These are phyloP conservation scores for Talaromyces pinophilus DNA, from an alignment of 2,329 filamentous ascomycete genomes.

Conservation along the genomic window DNA sequence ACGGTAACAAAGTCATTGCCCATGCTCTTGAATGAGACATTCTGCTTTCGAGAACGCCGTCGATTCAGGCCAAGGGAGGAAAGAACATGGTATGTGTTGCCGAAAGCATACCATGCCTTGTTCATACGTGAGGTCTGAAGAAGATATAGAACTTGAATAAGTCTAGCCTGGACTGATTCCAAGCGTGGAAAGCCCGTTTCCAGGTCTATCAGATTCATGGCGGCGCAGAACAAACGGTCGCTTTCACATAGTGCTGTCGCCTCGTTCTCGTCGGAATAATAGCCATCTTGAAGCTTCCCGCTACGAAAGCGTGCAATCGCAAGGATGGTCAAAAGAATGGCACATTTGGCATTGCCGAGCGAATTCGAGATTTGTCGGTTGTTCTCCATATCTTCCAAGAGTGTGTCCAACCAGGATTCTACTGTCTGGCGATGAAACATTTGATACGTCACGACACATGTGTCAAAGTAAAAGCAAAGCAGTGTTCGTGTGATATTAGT, in stretches of 20 bases:
- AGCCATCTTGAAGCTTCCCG: constrained; percentile 5
- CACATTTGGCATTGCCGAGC: constrained; percentile 47
- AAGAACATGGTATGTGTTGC: constrained; percentile 39
- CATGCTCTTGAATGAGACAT: constrained; percentile 20
- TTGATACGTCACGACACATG: constrained; percentile 9
- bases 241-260: not conserved
- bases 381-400: constrained; percentile 17
- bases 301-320: constrained; percentile 53
- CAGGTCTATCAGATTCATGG: constrained; percentile 35
- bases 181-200: constrained; percentile 33
- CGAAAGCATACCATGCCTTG: constrained; percentile 42
- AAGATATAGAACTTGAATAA: constrained; percentile 35
- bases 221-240: constrained; percentile 21
- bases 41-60: constrained; percentile 20
- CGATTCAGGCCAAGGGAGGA: constrained; percentile 36
- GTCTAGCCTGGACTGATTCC: constrained; percentile 29
- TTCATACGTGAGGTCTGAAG: constrained; percentile 40
- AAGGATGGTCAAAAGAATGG: constrained; percentile 51
- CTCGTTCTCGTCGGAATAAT: not conserved
- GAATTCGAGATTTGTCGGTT: constrained; percentile 28
- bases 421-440: constrained; percentile 9
- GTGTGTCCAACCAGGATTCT: not conserved
- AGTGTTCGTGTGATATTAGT: constrained; percentile 10
- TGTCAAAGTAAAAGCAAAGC: constrained; percentile 21
- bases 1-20: constrained; percentile 18